Conservation (phyloP, 2,329 filamentous ascomycete genomes). For the Verticillium zaregamsianum region DNA sequence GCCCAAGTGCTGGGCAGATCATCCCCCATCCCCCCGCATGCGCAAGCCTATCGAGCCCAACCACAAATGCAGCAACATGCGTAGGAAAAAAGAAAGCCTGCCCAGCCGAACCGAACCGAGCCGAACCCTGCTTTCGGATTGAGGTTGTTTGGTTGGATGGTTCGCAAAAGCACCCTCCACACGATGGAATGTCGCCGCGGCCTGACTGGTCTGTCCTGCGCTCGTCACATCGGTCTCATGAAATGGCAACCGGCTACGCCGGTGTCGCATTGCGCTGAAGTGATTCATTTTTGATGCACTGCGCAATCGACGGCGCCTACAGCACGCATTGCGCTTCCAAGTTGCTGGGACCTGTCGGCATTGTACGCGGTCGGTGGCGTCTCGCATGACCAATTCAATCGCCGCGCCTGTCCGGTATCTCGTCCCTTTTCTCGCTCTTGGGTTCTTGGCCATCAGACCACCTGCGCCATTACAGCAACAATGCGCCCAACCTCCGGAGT, state of each 20-base stretch:
- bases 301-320: not conserved
- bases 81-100: not conserved
- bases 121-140: not conserved
- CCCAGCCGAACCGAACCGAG: not conserved
- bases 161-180: not conserved
- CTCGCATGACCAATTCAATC: not conserved
- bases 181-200: not conserved
- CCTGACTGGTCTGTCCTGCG: not conserved
- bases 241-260: not conserved
- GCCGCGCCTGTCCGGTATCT: not conserved
- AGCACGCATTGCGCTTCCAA: not conserved
- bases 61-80: not conserved
- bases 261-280: not conserved
- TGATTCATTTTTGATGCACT: not conserved
- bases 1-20: not conserved
- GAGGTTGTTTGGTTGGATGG: too few species aligned
- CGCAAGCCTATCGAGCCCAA: not conserved
- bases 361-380: not conserved
- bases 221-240: not conserved
- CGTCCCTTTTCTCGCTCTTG: not conserved
- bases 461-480: not conserved
- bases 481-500: not conserved
- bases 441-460: not conserved
- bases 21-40: not conserved
- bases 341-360: not conserved